Conservation (phyloP, 208 protist genomes). For the Jaenimonas drosophilae region DNA sequence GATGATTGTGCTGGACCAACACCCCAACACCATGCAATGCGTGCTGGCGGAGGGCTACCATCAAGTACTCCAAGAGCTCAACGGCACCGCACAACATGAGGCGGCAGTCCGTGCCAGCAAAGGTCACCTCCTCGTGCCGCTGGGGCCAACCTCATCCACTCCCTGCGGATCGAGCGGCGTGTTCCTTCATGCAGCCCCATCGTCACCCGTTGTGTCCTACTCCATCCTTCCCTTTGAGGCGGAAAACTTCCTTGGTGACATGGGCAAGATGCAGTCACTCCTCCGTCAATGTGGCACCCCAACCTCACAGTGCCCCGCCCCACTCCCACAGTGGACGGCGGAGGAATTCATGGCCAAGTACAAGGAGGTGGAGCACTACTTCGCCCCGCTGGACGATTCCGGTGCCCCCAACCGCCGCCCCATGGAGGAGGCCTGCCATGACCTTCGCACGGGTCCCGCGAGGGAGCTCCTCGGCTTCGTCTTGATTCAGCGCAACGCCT, state of each 20-base stretch:
- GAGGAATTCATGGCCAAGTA: conserved; percentile 11
- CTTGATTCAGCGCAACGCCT: conserved; percentile 73
- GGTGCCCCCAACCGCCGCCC: background rate
- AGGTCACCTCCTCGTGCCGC: conserved; percentile 23
- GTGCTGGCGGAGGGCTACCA: conserved; percentile 70
- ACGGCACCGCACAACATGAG: conserved; percentile 16
- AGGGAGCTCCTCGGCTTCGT: conserved; percentile 74
- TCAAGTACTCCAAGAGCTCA: conserved; percentile 43
- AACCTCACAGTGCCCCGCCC: background rate
- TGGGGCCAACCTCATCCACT: conserved; percentile 15
- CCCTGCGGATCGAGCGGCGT: conserved; percentile 39
- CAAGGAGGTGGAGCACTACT: conserved; percentile 3
- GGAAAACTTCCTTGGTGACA: conserved; percentile 36
- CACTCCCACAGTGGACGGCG: background rate
- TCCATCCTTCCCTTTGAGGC: conserved; percentile 49
- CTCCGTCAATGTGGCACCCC: conserved; percentile 57
- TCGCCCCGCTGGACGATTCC: conserved; percentile 2
- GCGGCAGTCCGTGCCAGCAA: background rate
- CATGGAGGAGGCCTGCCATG: conserved; percentile 5
- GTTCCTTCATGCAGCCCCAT: background rate
- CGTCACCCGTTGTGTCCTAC: conserved; percentile 31
- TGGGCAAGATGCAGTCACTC: conserved; percentile 54
- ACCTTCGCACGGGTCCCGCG: conserved; percentile 29
- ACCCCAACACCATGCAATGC: conserved; percentile 55
- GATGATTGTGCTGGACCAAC: conserved; percentile 57